Evolutionary conservation across 192 early-diverging fungal species (phyloP).

Genomic region (Mortierella alpina): DNA sequence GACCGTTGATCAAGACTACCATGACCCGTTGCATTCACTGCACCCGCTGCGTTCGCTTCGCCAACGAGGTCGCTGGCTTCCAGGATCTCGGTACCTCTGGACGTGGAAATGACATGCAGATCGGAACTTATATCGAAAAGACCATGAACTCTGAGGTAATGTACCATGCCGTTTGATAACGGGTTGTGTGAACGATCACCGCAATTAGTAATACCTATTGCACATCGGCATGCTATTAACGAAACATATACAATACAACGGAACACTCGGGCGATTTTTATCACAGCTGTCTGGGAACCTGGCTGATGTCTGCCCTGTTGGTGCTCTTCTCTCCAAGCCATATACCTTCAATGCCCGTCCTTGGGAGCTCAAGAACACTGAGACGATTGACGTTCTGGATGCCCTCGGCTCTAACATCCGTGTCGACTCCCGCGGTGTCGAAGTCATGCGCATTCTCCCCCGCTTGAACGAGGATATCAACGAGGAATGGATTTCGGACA

Average conservation of each 20-base stretch:
- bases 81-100: conserved; percentile 95
- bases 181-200: background rate
- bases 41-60: conserved; percentile 98
- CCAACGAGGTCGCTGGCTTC: conserved; percentile 97
- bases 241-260: background rate
- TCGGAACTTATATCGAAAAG: conserved; percentile 94
- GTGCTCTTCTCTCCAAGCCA: conserved; percentile 96
- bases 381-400: conserved; percentile 95
- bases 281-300: conserved; percentile 91
- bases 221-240: background rate
- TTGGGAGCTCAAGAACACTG: conserved; percentile 97
- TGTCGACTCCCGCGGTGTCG: conserved; percentile 93
- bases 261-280: background rate
- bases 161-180: background rate
- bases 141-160: conserved; percentile 83
- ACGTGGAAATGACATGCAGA: conserved; percentile 98
- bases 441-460: conserved; percentile 96
- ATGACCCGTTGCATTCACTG: conserved; percentile 99
- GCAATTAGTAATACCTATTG: background rate
- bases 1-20: conserved; percentile 93
- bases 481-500: conserved; percentile 99
- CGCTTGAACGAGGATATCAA: conserved; percentile 98
- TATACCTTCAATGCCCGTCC: conserved; percentile 94
- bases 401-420: conserved; percentile 96
- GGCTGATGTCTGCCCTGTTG: conserved; percentile 98